phyloP scores from a whole-genome alignment of 2,329 filamentous ascomycete species.

The Colletotrichum sp. region DNA sequence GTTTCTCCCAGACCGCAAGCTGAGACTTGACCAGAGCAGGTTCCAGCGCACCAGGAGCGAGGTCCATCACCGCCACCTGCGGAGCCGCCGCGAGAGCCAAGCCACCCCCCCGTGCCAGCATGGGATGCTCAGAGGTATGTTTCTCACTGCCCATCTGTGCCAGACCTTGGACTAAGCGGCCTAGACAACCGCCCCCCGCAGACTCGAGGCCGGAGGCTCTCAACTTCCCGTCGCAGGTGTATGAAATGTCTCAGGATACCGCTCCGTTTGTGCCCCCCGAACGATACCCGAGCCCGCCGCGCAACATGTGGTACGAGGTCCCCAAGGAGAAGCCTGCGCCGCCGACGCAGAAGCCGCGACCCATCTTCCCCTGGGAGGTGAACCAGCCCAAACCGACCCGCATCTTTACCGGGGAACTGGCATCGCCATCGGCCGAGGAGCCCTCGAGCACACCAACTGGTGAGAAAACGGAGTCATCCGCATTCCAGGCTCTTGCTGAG shows the following conservation, averaged over 20 bases:
- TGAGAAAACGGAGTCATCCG: conserved; percentile 25
- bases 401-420: conserved; percentile 55
- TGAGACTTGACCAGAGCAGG: conserved; percentile 51
- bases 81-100: conserved; percentile 39
- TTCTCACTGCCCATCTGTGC: neutral
- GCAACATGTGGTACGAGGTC: conserved; percentile 87
- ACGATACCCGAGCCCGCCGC: conserved; percentile 82
- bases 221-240: conserved; percentile 80
- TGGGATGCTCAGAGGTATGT: conserved; percentile 63
- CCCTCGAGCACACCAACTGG: conserved; percentile 28
- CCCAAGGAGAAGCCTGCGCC: conserved; percentile 67
- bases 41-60: conserved; percentile 22
- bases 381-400: conserved; percentile 67
- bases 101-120: conserved; percentile 33
- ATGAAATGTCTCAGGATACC: conserved; percentile 81
- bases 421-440: conserved; percentile 26
- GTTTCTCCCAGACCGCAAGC: conserved; percentile 51
- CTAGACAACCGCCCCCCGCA: conserved; percentile 65
- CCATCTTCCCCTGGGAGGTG: conserved; percentile 92
- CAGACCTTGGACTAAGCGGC: conserved; percentile 21
- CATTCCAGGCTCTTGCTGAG: conserved; percentile 32
- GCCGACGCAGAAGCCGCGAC: conserved; percentile 59
- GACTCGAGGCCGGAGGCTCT: conserved; percentile 83
- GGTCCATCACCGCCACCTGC: conserved; percentile 33
- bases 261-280: conserved; percentile 78